Base-by-base conservation (phyloP, 495 filamentous ascomycete genomes). In the Penicillium coffeae region DNA sequence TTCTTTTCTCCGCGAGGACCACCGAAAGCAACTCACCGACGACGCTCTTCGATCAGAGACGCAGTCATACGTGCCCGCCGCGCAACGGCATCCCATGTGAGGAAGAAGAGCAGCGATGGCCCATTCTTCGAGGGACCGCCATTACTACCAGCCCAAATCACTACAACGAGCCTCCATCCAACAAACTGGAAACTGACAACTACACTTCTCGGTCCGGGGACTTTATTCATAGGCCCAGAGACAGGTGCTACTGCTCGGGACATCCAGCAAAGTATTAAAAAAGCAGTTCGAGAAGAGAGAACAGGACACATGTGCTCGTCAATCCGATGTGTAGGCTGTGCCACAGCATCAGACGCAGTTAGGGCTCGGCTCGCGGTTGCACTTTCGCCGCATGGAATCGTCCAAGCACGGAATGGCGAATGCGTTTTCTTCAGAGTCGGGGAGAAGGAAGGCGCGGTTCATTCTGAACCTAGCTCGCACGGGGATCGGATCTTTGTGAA, bases 161-260 rank as follows among this genome's bases (percentile, higher is more conserved):
- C 25, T 38, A n/a, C n/a, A n/a, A n/a, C n/a, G n/a, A n/a, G n/a
- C n/a, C n/a, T n/a, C 10, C 47, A 33, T 38, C 55, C 58, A 20
- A 35, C 55, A 53, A 54, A 62, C 36, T 62, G 58, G 58, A 62
- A 62, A 53, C 55, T 62, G 3, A 56, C 51, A 38, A 62, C 58
- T 2, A 59, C 58, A 14, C 55, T 62, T 43, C 58, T 59, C 9
- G 58, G 58, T 46, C 58, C 58, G 8, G 58, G 58, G 38, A 62
- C 58, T 7, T 35, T 62, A 14, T 59, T 62, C 55, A 56, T 62
- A 2, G n/a, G 45, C 6, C 21, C 20, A 7, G 15, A 30, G 0
- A 48, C 25, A 1, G 55, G 21, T 22, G 16, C 21, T 1, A 8
- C 10, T 6, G 58, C 58, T 15, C 58, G 58, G 25, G 5, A 18